Evolutionary conservation across 208 protist species (phyloP).

Genomic region (Acanthamoeba triangularis): DNA sequence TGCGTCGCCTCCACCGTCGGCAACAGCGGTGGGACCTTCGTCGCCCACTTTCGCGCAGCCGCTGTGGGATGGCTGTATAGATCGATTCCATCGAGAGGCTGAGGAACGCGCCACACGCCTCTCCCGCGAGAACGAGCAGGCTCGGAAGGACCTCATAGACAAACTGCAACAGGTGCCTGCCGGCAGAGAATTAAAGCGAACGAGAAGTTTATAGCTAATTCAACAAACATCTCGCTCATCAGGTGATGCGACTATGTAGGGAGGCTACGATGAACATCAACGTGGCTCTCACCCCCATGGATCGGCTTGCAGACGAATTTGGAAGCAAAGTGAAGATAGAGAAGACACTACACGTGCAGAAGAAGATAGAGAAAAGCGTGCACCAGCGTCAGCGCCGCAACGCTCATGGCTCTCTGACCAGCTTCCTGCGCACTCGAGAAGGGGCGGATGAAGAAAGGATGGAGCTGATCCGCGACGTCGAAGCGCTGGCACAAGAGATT

Average conservation of each 20-base stretch:
- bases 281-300: background rate
- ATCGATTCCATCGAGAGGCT: background rate
- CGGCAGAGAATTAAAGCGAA: background rate
- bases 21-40: background rate
- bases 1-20: too few relatives aligned
- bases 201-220: too few relatives aligned
- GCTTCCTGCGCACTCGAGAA: background rate
- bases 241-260: background rate
- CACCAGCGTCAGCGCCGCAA: background rate
- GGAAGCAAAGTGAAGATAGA: background rate
- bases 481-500: background rate
- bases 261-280: slow-evolving; percentile 39
- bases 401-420: background rate
- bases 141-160: slow-evolving; percentile 5
- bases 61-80: background rate
- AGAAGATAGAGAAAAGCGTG: background rate
- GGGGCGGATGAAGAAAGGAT: background rate
- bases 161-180: background rate
- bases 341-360: background rate
- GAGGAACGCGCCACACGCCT: background rate
- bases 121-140: background rate
- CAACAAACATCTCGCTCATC: background rate
- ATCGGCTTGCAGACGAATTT: background rate
- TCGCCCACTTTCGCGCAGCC: background rate
- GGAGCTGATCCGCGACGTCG: background rate